Conservation (phyloP, 345 rosid genomes). For the Aethionema arabicum region DNA sequence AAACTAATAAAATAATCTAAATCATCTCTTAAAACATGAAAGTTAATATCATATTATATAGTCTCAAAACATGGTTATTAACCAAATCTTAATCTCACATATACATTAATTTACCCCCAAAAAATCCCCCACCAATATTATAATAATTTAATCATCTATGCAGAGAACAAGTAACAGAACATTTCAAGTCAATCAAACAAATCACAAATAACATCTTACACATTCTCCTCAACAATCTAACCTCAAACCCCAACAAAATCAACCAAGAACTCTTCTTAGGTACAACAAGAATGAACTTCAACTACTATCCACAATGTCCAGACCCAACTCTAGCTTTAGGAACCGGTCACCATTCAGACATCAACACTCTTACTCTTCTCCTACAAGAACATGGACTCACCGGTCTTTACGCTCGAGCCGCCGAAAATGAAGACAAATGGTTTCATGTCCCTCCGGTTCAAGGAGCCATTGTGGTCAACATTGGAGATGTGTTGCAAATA, state of each 20-base stretch:
- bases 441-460: slow-evolving; percentile 29
- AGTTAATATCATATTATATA: too few relatives aligned
- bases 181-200: slow-evolving; percentile 41
- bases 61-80: neutral
- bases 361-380: slow-evolving; percentile 42
- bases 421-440: slow-evolving; percentile 35
- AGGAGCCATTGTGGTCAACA: slow-evolving; percentile 35
- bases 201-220: slow-evolving; percentile 35
- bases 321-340: slow-evolving; percentile 43
- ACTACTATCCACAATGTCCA: slow-evolving; percentile 48
- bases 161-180: slow-evolving; percentile 47
- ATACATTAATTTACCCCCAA: too few relatives aligned
- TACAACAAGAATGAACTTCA: slow-evolving; percentile 40
- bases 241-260: slow-evolving; percentile 31
- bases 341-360: slow-evolving; percentile 42
- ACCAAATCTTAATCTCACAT: neutral
- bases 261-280: slow-evolving; percentile 34
- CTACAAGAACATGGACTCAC: slow-evolving; percentile 39
- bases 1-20: too few relatives aligned
- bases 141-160: slow-evolving; percentile 7
- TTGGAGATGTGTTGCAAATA: slow-evolving; percentile 39
- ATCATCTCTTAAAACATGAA: too few relatives aligned
- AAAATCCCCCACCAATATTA: too few relatives aligned
- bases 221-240: slow-evolving; percentile 40
- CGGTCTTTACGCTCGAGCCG: slow-evolving; percentile 43